Conservation (phyloP, 2,329 filamentous ascomycete species). For the Didymellaceae sp. region DNA sequence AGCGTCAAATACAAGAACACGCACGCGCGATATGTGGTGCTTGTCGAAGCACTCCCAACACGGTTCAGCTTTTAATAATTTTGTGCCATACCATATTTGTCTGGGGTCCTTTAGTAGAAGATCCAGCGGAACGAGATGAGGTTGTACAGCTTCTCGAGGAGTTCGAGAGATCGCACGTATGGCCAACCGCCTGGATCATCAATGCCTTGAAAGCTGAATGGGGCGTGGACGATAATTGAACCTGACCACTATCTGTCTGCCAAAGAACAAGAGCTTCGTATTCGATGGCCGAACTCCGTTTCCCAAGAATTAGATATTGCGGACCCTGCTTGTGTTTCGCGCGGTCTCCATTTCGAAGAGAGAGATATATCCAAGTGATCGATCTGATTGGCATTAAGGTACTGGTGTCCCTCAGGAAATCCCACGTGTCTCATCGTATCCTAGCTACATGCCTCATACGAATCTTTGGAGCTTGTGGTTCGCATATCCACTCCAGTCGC, state of each 20-base stretch:
- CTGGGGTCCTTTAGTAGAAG: constrained; percentile 33
- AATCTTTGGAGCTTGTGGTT: no score
- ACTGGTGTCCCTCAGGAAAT: no score
- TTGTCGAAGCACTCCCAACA: constrained; percentile 34
- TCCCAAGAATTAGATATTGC: no score
- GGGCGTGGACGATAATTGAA: constrained; percentile 16
- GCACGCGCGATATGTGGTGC: constrained; percentile 37
- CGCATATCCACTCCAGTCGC: no score
- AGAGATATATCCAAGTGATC: no score
- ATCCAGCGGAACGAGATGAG: constrained; percentile 26
- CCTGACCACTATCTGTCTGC: neutral
- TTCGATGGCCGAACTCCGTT: no score
- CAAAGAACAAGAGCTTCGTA: neutral
- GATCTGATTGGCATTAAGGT: no score
- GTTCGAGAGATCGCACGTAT: constrained; percentile 33
- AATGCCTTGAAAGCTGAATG: constrained; percentile 36
- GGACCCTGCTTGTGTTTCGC: no score
- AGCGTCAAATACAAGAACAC: constrained; percentile 33
- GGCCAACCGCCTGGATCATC: constrained; percentile 43
- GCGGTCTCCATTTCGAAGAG: no score
- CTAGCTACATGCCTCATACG: no score
- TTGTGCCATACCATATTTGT: constrained; percentile 39
- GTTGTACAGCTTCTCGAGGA: constrained; percentile 31
- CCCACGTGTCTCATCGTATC: no score
- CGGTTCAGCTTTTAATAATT: constrained; percentile 31